These are phyloP conservation scores for Acacia crassicarpa DNA, from an alignment of 306 rosid genomes.

Conservation along the genomic window DNA sequence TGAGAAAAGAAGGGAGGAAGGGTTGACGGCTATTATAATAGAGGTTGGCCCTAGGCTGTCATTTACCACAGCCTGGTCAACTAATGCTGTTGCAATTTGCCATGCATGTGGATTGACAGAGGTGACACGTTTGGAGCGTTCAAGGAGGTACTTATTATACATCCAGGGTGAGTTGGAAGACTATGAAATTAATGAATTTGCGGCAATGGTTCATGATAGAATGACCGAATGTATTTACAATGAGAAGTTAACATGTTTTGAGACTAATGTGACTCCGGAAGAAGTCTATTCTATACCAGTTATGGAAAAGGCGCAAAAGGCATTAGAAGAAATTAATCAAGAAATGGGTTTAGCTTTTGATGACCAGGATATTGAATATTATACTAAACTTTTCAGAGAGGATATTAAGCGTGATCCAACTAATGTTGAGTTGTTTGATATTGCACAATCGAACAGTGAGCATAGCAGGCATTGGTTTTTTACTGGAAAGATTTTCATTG, in stretches of 20 bases:
- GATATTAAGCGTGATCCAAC: slow-evolving; percentile 84
- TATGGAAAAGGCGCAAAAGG: slow-evolving; percentile 77
- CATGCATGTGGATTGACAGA: slow-evolving; percentile 86
- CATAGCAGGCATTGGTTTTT: slow-evolving; percentile 98
- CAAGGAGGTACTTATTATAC: slow-evolving; percentile 77
- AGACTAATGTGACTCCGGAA: slow-evolving; percentile 62
- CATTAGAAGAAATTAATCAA: slow-evolving; percentile 81
- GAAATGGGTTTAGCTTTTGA: slow-evolving; percentile 92
- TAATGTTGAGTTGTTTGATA: slow-evolving; percentile 83
- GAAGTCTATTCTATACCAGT: slow-evolving; percentile 65
- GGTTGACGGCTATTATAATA: slow-evolving; percentile 53
- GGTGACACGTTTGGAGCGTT: slow-evolving; percentile 80
- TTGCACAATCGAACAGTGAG: slow-evolving; percentile 92
- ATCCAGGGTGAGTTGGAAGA: slow-evolving; percentile 49
- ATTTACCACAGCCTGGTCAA: slow-evolving; percentile 89
- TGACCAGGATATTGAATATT: slow-evolving; percentile 83
- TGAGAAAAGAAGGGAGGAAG: slow-evolving; percentile 64
- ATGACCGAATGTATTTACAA: slow-evolving; percentile 85
- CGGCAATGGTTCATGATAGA: slow-evolving; percentile 76
- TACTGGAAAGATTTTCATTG: slow-evolving; percentile 72
- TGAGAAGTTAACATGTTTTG: slow-evolving; percentile 63
- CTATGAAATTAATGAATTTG: slow-evolving; percentile 61
- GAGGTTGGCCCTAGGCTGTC: slow-evolving; percentile 95
- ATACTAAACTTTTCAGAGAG: slow-evolving; percentile 75
- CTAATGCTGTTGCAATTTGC: slow-evolving; percentile 90